phyloP scores from a whole-genome alignment of 257 asterid genomes.

The Lycium ferocissimum region DNA sequence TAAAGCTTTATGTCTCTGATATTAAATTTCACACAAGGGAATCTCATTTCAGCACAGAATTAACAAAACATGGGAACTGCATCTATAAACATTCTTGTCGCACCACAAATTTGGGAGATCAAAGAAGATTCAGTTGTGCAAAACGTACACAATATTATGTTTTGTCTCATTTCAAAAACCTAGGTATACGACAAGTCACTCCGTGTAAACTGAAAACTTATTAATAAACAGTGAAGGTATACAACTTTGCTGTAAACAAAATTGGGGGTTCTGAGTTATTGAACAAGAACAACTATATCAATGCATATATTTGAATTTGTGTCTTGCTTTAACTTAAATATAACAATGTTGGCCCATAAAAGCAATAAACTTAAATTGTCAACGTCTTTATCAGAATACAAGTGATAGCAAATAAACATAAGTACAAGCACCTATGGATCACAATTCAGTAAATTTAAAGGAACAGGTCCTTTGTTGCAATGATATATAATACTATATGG shows the following conservation, averaged over 20 bases:
- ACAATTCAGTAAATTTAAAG: constrained; percentile 3
- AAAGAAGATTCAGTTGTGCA: no score
- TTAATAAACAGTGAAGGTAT: background rate
- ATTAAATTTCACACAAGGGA: no score
- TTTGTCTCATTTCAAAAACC: background rate
- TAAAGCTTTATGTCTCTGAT: no score
- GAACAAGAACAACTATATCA: background rate
- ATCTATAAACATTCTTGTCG: no score
- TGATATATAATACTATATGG: no score
- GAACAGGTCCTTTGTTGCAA: no score
- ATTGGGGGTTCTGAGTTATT: background rate
- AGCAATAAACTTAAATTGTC: background rate
- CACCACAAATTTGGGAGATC: no score
- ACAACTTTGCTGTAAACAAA: background rate
- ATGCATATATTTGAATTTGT: no score
- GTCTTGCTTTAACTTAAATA: background rate
- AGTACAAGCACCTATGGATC: background rate
- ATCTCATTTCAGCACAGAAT: no score
- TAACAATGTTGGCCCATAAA: background rate
- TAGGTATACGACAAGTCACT: background rate
- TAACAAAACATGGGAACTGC: no score
- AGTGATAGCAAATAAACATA: background rate
- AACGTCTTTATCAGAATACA: background rate
- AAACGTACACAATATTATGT: background rate
- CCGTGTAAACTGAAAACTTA: background rate